phyloP scores from a whole-genome alignment of 148 eudicot genomes.

The Dianthus caryophyllus region DNA sequence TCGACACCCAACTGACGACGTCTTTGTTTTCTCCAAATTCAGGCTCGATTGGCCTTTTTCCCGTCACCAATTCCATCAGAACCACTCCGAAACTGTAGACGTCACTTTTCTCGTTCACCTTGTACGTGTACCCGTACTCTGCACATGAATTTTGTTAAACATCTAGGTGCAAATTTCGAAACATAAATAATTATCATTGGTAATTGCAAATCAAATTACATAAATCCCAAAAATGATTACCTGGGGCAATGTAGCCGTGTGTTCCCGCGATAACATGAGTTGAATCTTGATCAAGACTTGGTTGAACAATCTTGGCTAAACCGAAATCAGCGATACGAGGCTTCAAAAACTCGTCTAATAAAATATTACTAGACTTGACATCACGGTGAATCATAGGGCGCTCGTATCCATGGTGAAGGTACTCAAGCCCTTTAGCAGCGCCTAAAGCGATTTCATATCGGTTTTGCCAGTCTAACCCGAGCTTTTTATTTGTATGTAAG shows the following conservation, averaged over 20 bases:
- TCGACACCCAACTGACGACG: constrained; percentile 70
- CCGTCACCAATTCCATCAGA: constrained; percentile 86
- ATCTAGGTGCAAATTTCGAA: background rate
- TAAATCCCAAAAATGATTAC: constrained; percentile 29
- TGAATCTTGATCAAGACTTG: constrained; percentile 33
- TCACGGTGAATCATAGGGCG: constrained; percentile 79
- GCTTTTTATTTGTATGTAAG: constrained; percentile 44
- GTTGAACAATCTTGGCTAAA: constrained; percentile 73
- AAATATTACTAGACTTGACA: constrained; percentile 88
- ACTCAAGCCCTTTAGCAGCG: constrained; percentile 79
- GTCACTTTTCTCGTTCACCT: constrained; percentile 82
- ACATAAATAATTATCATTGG: background rate
- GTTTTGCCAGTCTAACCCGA: constrained; percentile 64
- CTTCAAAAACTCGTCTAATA: constrained; percentile 72
- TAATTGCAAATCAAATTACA: background rate
- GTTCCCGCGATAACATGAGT: constrained; percentile 84
- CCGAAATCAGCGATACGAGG: constrained; percentile 96
- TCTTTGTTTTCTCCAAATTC: constrained; percentile 74
- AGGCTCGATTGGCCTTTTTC: constrained; percentile 76
- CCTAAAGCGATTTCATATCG: constrained; percentile 82
- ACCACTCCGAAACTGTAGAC: constrained; percentile 98
- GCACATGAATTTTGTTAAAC: constrained; percentile 16
- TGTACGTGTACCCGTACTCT: constrained; percentile 85
- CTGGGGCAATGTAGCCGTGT: constrained; percentile 92
- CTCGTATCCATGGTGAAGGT: constrained; percentile 83